Base-by-base conservation (phyloP, 2,329 filamentous ascomycete genomes). In the Alternaria sp. region DNA sequence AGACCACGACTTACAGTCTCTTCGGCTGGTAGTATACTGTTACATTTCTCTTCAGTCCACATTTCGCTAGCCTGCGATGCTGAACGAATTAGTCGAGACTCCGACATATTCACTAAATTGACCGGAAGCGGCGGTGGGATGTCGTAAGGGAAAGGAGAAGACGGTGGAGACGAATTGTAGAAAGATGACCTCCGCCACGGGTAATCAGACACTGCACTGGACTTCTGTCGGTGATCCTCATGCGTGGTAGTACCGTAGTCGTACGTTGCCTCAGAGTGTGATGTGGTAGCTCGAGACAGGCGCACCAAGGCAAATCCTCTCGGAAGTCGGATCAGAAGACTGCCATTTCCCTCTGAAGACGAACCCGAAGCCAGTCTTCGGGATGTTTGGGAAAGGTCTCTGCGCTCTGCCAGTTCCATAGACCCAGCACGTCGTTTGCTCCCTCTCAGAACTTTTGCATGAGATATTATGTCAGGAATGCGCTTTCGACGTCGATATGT, bases 221-320 rank as follows among this genome's bases (percentile, higher is more conserved):
- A 57, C 27, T 25, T 45, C 46, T 43, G 40, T 59, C n/a, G 54
- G 16, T 59, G 50, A 2, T 52, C 56, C 10, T 50, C 41, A 2
- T n/a, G 18, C 4, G 63, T 44, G 18, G 63, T 64, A 32, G 51
- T 32, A 14, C 57, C 32, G 7, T 32, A 43, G n/a, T 53, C 30
- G 43, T 55, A 60, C 9, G 36, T 20, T 25, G 40, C 18, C 27
- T 56, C 48, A 22, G 55, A 59, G 34, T 53, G 50, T 14, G 62
- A 58, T n/a, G 54, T 61, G 36, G 59, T 34, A 7, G 64, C 57
- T 16, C 64, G 60, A 3, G 65, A 55, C 4, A 68, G 62, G n/a
- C 66, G 62, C 5, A 74, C 68, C 3, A 74, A 22, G 5, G 68
- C 65, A 6, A 72, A 62, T 0, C 73, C 70, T 9, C 68, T 64